Evolutionary conservation across 495 filamentous ascomycete species (phyloP), one percentile per base, ranked within the genome.

Genomic region (Neurospora terricola): DNA sequence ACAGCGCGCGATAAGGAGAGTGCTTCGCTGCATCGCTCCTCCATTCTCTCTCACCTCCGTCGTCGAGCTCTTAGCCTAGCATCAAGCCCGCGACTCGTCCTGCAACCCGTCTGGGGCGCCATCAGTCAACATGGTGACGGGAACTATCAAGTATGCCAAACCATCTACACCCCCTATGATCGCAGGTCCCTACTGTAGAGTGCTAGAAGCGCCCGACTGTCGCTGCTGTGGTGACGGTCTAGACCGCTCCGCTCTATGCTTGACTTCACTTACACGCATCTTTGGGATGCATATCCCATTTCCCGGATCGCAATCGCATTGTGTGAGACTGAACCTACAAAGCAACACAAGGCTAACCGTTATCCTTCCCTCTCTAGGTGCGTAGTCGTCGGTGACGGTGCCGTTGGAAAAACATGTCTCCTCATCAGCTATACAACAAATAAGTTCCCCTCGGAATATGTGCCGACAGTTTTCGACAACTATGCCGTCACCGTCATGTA

Each of bases 401-500:
- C 96, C 73, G 96, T 99, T 73, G 96, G 96, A 77, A 99, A 99
- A 88, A 99, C 96, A 66, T 99, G 96, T 84, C 90, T 99, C 71
- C 89, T 99, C 80, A 99, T 99, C 85, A 96, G 93, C 77, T 99
- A 99, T 85, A 99, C 96, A 54, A 99, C 96, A 75, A 99, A 99
- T 87, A 99, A 99, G 77, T 99, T 99, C 84, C 96, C 96, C 11
- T 97, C 94, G 75, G 96, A 99, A 94, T 99, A 99, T 80, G 96
- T 99, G 27, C 96, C 96, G 30, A 99, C 96, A 27, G 96, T 99
- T 39, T 99, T 99, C 82, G 96, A 99, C 82, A 99, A 99, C 84
- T 99, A 99, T 90, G 96, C 96, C 21, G 96, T 99, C 79, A 99
- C 96, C 62, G 94, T 98, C 72, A 98, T 98, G 94, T 98, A 88